Evolutionary conservation across 495 filamentous ascomycete genomes (phyloP).

Genomic region (Aspergillus panamensis): DNA sequence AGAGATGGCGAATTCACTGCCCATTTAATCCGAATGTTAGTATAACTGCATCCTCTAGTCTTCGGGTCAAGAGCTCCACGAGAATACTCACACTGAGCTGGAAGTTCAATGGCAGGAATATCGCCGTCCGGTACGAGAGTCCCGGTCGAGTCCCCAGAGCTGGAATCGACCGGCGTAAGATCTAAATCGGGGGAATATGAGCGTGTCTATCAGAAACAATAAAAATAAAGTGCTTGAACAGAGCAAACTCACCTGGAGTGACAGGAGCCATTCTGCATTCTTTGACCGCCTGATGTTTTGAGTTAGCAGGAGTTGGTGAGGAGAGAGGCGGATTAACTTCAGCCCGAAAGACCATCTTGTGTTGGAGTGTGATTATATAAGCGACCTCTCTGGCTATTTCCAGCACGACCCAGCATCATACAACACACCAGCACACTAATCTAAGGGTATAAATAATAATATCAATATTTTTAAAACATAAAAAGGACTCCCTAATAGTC

Average conservation of each 20-base stretch:
- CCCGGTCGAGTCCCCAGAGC: constrained; percentile 3
- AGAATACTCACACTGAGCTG: constrained; percentile 14
- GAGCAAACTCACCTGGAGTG: constrained; percentile 24
- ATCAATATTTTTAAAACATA: not conserved
- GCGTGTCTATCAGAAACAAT: not conserved
- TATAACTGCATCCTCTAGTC: not conserved
- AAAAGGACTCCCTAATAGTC: not conserved
- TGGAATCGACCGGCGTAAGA: constrained; percentile 17
- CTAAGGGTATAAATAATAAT: not conserved
- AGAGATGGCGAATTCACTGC: constrained; percentile 13
- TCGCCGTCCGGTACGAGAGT: constrained; percentile 13
- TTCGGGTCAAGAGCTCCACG: not conserved
- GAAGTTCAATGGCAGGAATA: constrained; percentile 15
- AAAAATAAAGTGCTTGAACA: not conserved
- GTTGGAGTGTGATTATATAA: constrained; percentile 1
- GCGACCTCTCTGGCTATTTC: not conserved
- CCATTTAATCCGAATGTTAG: constrained; percentile 11
- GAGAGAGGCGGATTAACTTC: constrained; percentile 2
- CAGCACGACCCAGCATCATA: not conserved
- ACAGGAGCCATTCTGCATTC: constrained; percentile 21
- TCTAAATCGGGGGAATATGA: constrained; percentile 6
- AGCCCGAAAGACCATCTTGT: not conserved
- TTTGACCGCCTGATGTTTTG: constrained; percentile 22
- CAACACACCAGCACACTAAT: not conserved
- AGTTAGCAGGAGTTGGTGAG: constrained; percentile 10